Evolutionary conservation across 2,329 filamentous ascomycete species (phyloP).

Genomic region (Diaporthe vaccinii): DNA sequence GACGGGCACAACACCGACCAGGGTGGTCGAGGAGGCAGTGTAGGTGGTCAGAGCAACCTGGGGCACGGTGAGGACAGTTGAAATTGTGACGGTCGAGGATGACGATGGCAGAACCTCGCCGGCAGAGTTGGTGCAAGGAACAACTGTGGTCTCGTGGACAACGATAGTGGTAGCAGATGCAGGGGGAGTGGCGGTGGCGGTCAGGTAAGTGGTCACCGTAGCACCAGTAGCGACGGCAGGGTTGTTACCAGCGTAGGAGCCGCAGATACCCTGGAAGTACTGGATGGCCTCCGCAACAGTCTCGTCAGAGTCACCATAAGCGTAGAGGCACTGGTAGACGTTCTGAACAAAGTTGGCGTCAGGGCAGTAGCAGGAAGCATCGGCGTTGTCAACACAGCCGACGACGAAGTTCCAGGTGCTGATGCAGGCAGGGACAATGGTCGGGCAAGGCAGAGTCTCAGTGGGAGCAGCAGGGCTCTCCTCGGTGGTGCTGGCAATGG

Average conservation of each 20-base stretch:
- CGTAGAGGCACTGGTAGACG: constrained; percentile 84
- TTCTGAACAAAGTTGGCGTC: constrained; percentile 80
- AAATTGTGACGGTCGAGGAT: constrained; percentile 44
- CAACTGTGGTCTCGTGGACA: constrained; percentile 64
- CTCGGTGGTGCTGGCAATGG: constrained; percentile 55
- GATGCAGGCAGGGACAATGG: constrained; percentile 86
- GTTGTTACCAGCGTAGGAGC: constrained; percentile 79
- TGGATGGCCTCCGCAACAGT: constrained; percentile 79
- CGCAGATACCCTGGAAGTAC: constrained; percentile 95
- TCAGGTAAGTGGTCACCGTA: constrained; percentile 72
- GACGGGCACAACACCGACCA: constrained; percentile 57
- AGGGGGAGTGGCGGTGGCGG: constrained; percentile 60
- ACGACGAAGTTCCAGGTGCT: constrained; percentile 88
- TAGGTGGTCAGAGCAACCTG: constrained; percentile 63
- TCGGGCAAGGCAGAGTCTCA: constrained; percentile 70
- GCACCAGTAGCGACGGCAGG: constrained; percentile 87
- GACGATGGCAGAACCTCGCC: constrained; percentile 58
- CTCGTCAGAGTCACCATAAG: constrained; percentile 77
- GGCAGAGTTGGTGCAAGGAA: constrained; percentile 62
- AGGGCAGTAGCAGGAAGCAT: constrained; percentile 89
- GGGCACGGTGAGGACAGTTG: constrained; percentile 65
- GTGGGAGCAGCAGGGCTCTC: constrained; percentile 54
- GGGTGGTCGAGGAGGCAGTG: constrained; percentile 46
- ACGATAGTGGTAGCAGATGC: constrained; percentile 61
- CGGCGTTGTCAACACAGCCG: constrained; percentile 84